Evolutionary conservation across 768 basidiomycete genomes (phyloP).

Genomic region (Erythrobasidium yunnanense): DNA sequence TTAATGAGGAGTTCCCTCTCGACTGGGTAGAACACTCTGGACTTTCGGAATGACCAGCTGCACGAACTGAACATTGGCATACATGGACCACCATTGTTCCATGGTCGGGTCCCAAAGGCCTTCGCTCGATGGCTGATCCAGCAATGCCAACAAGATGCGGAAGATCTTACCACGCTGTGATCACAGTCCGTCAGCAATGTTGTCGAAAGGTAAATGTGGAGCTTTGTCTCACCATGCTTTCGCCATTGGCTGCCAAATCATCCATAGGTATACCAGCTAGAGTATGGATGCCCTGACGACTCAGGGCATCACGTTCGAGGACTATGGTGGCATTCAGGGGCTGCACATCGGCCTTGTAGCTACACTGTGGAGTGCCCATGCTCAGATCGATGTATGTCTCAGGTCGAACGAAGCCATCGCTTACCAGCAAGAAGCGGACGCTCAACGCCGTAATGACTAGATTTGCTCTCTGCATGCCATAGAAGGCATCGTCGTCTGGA

Average conservation of each 20-base stretch:
- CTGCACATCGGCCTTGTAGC: not conserved
- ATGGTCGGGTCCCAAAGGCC: not conserved
- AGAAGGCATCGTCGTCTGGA: not conserved
- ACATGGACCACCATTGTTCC: conserved; percentile 13
- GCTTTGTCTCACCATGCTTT: conserved; percentile 5
- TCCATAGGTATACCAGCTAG: conserved; percentile 4
- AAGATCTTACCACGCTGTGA: conserved; percentile 18
- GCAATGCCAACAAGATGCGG: conserved; percentile 1
- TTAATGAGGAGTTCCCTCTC: not conserved
- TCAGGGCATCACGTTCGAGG: not conserved
- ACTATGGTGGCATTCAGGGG: not conserved
- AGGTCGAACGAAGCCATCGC: not conserved
- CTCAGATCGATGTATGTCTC: not conserved
- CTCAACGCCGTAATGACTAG: conserved; percentile 4
- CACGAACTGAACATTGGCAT: not conserved
- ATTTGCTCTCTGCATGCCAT: conserved; percentile 5
- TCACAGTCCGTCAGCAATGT: no score
- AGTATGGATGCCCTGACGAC: not conserved
- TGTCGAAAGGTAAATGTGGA: no score
- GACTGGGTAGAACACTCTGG: not conserved
- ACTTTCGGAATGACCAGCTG: not conserved
- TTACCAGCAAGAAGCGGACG: not conserved
- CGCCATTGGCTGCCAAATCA: conserved; percentile 19
- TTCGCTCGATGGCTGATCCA: conserved; percentile 1
- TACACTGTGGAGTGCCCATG: not conserved